Evolutionary conservation across 2,329 filamentous ascomycete species (phyloP).

Genomic region (Penicillium polonicum): DNA sequence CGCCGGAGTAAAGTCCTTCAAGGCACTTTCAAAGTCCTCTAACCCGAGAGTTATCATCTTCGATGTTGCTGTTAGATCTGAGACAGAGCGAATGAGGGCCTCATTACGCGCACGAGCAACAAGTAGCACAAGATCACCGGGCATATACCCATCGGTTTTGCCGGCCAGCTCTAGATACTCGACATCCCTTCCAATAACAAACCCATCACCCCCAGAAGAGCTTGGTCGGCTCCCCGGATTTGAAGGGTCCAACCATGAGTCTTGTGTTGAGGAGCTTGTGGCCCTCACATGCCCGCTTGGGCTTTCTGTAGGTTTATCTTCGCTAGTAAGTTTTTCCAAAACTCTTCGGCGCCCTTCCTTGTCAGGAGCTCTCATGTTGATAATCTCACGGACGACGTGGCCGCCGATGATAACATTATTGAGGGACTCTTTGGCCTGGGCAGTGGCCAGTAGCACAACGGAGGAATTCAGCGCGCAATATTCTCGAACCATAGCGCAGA

Average conservation of each 20-base stretch:
- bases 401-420: slow-evolving; percentile 89
- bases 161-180: slow-evolving; percentile 93
- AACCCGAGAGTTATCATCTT: slow-evolving; percentile 64
- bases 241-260: slow-evolving; percentile 74
- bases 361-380: slow-evolving; percentile 84
- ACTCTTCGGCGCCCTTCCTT: slow-evolving; percentile 85
- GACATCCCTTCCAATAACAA: slow-evolving; percentile 71
- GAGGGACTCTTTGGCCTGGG: slow-evolving; percentile 86
- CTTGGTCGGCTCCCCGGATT: slow-evolving; percentile 55
- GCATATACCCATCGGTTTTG: slow-evolving; percentile 97
- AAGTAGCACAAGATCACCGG: slow-evolving; percentile 82
- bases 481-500: slow-evolving; percentile 78
- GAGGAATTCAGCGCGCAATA: slow-evolving; percentile 77
- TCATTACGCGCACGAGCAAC: slow-evolving; percentile 87
- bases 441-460: slow-evolving; percentile 84
- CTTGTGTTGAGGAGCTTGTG: slow-evolving; percentile 46
- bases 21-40: slow-evolving; percentile 76
- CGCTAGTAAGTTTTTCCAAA: slow-evolving; percentile 71
- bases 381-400: slow-evolving; percentile 87
- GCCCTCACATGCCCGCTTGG: slow-evolving; percentile 42
- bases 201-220: slow-evolving; percentile 57
- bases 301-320: slow-evolving; percentile 41
- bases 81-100: slow-evolving; percentile 80
- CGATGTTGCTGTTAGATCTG: slow-evolving; percentile 50
- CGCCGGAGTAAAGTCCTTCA: slow-evolving; percentile 91